Base-by-base conservation (phyloP, 2,329 filamentous ascomycete species). In the Aspergillus viridinutans region DNA sequence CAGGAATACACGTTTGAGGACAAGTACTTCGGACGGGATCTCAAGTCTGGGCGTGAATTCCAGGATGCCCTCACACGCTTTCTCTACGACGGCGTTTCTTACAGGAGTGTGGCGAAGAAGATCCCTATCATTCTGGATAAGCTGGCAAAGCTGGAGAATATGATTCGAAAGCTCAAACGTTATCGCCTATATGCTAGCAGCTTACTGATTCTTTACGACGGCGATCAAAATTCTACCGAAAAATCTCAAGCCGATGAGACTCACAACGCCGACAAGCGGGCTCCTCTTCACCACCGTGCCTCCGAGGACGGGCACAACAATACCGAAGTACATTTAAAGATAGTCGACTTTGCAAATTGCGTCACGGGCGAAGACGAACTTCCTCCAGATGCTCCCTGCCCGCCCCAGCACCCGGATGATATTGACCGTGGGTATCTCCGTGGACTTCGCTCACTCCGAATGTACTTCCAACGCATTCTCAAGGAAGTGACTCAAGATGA, bases 331-430 rank as follows among this genome's bases (percentile, higher is more conserved):
- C 90, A 96, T 72, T 87, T 99, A 76, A 97, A 97, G 75, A 95
- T 99, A 72, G 93, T 96, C 56, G 94, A 99, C 74, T 99, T 99
- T 77, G 94, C 94, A 61, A 99, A 99, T 72, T 97, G 93, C 69
- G 87, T 97, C 38, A 97, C 92, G 1, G 90, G 90, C 3, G 89
- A 94, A 63, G 92, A 96, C 67, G 72, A 76, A 51, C 67, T 84
- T 3, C 76, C 82, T 1, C 75, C 86, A 10, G 80, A 85, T 58
- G 76, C 80, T 1, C 76, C 80, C 20, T 97, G 93, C 65, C 94
- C 94, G 14, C 94, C 94, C 4, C 83, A 85, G 58, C 85, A 95
- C 69, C 90, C 90, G 0, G 78, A 88, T 38, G 87, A 90, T 58
- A 87, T 96, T 6, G 94, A 99, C 65, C 84, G 87, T 28, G 94